These are phyloP conservation scores for Boletus subcaerulescens DNA, from an alignment of 768 basidiomycete species.

Conservation along the genomic window DNA sequence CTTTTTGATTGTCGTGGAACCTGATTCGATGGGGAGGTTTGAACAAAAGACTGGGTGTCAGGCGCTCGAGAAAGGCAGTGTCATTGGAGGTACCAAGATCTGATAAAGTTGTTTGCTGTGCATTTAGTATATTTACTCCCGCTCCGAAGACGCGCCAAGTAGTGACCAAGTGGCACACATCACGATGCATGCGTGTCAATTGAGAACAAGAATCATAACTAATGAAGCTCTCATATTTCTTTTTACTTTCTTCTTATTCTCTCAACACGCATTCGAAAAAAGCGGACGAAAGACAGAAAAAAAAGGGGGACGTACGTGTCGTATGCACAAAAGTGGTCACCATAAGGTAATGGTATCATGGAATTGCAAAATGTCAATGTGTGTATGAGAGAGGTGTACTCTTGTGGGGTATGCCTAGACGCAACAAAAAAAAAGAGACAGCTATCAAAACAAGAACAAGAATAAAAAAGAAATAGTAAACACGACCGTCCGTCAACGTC, in stretches of 20 bases:
- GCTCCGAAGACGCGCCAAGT: too few species aligned
- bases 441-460: conserved; percentile 1
- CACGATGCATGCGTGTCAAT: too few species aligned
- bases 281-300: background rate
- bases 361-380: background rate
- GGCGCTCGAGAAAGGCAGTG: too few species aligned
- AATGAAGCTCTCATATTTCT: background rate
- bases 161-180: too few species aligned
- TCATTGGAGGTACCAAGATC: too few species aligned
- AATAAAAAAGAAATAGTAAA: background rate
- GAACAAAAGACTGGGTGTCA: too few species aligned
- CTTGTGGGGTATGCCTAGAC: conserved; percentile 8
- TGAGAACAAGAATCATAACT: background rate
- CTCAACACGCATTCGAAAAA: too few species aligned
- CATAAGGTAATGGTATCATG: conserved; percentile 16
- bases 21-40: too few species aligned
- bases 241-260: too few species aligned
- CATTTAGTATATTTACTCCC: too few species aligned
- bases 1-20: too few species aligned
- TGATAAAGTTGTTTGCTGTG: too few species aligned
- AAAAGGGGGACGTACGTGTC: conserved; percentile 1
- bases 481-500: background rate
- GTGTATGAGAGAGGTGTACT: conserved; percentile 7
- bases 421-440: background rate
- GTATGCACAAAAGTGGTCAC: conserved; percentile 13